Conservation (phyloP, 305 asterid genomes). For the Fraxinus paxiana region DNA sequence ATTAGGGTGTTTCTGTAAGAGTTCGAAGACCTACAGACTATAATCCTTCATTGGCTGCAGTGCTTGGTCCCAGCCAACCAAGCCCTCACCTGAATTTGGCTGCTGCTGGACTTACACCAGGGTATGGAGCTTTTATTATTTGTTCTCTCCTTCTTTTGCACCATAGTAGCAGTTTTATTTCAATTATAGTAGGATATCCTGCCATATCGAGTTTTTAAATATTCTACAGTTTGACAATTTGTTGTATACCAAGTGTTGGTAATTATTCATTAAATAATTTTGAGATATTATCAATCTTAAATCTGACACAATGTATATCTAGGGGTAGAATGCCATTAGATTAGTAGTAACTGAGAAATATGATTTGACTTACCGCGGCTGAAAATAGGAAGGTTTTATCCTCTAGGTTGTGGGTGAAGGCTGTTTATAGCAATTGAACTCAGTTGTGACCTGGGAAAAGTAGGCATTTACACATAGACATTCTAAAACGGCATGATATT, state of each 20-base stretch:
- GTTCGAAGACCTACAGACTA: constrained; percentile 90
- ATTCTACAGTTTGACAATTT: background rate
- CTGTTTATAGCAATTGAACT: constrained; percentile 3
- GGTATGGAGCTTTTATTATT: constrained; percentile 33
- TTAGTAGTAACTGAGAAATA: background rate
- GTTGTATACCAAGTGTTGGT: background rate
- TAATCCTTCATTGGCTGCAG: constrained; percentile 79
- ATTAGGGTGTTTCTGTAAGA: constrained; percentile 82
- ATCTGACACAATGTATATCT: background rate
- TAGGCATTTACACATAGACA: background rate
- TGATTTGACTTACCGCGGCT: background rate
- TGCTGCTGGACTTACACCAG: constrained; percentile 86
- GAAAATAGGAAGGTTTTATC: background rate
- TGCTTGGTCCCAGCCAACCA: constrained; percentile 98
- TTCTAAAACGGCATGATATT: background rate
- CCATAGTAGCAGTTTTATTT: background rate
- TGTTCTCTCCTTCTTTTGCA: background rate
- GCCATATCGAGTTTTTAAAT: background rate
- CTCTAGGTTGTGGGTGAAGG: background rate
- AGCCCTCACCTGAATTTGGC: constrained; percentile 74
- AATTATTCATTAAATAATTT: background rate
- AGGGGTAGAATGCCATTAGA: background rate
- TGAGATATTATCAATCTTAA: background rate
- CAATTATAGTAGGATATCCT: background rate
- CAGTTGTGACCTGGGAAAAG: background rate